A percentile compares a stretch with the other conserved stretches of the same genome.
Evolutionary conservation across 805 yeast genomes (phyloP).

Genomic region (Candida incommunis): DNA sequence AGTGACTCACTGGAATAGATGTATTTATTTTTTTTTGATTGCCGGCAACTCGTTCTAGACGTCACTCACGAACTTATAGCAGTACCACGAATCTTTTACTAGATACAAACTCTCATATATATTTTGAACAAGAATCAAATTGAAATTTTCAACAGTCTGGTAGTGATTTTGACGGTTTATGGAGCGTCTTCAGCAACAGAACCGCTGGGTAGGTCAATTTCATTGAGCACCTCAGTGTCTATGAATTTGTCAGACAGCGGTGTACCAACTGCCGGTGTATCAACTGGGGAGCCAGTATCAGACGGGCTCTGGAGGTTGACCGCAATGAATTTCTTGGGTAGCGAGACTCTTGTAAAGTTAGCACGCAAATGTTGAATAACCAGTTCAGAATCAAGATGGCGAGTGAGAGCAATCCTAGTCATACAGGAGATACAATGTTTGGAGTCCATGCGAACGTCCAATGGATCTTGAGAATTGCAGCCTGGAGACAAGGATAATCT

Average conservation of each 20-base stretch:
- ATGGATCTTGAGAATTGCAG: conserved; percentile 94
- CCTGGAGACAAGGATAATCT: conserved; percentile 93
- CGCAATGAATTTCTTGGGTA: conserved; percentile 60
- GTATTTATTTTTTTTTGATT: neutral
- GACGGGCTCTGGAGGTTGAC: conserved; percentile 7
- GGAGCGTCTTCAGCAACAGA: neutral
- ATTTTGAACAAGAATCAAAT: no score
- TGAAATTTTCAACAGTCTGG: no score
- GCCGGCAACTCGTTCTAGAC: no score
- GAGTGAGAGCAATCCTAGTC: conserved; percentile 76
- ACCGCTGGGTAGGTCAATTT: neutral
- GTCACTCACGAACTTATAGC: no score
- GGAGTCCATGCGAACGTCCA: conserved; percentile 91
- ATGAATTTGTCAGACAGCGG: neutral
- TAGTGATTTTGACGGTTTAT: no score
- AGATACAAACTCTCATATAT: no score
- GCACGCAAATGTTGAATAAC: conserved; percentile 69
- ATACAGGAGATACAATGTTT: conserved; percentile 95
- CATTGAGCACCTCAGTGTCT: neutral
- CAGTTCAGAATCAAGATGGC: conserved; percentile 85
- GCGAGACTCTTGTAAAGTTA: conserved; percentile 70
- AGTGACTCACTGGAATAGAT: neutral
- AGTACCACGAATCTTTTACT: no score
- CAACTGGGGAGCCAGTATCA: neutral
- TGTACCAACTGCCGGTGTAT: neutral